These are phyloP conservation scores for Ogataea nonfermentans DNA, from an alignment of 805 yeast genomes.

Conservation along the genomic window DNA sequence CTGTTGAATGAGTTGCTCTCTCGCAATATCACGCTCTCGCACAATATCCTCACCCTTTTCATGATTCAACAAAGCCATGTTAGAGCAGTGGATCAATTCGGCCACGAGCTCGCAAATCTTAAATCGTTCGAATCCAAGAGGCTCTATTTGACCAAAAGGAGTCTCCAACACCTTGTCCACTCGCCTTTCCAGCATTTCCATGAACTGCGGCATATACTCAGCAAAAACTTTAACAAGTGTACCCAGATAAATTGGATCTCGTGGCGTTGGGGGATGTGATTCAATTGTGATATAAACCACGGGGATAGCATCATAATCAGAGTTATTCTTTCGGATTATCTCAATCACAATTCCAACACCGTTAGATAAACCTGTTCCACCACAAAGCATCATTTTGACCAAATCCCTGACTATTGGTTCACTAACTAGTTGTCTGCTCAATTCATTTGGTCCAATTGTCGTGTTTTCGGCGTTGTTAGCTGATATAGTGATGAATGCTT, in stretches of 20 bases:
- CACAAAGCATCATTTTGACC: slow-evolving; percentile 72
- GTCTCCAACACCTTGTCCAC: slow-evolving; percentile 47
- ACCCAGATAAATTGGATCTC: slow-evolving; percentile 93
- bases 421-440: slow-evolving; percentile 87
- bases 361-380: slow-evolving; percentile 86
- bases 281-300: slow-evolving; percentile 79
- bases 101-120: slow-evolving; percentile 91
- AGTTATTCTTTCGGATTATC: slow-evolving; percentile 89
- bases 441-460: slow-evolving; percentile 92
- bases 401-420: slow-evolving; percentile 63
- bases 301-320: slow-evolving; percentile 90
- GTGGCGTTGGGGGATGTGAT: slow-evolving; percentile 85
- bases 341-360: slow-evolving; percentile 96
- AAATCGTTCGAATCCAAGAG: slow-evolving; percentile 88
- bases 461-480: slow-evolving; percentile 90
- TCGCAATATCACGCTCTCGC: slow-evolving; percentile 61
- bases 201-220: slow-evolving; percentile 66
- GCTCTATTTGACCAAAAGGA: slow-evolving; percentile 65
- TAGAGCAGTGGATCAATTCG: slow-evolving; percentile 94
- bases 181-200: slow-evolving; percentile 50
- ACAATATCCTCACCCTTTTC: slow-evolving; percentile 69
- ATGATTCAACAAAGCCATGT: slow-evolving; percentile 87
- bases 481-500: slow-evolving; percentile 90
- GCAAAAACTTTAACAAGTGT: slow-evolving; percentile 78
- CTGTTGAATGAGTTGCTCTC: slow-evolving; percentile 48